phyloP scores from a whole-genome alignment of 1,139 yeast genomes.

The Blastobotrys illinoisensis region DNA sequence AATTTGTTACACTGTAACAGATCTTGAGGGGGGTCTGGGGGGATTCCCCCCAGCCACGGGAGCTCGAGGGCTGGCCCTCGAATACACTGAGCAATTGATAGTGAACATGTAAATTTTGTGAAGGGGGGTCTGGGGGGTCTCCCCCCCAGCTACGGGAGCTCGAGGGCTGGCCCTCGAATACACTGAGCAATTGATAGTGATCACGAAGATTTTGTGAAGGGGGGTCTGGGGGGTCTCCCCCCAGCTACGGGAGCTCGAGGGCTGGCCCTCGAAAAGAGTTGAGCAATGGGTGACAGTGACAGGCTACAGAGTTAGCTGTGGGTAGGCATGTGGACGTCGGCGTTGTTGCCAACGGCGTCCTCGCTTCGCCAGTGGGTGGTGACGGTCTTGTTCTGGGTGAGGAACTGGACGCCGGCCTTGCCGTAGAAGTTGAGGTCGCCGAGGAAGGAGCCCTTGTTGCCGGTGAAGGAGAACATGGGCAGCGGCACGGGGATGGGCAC shows the following conservation, averaged over 20 bases:
- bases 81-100: too few species aligned
- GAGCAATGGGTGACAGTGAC: too few species aligned
- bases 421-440: conserved; percentile 81
- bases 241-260: background rate
- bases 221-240: too few species aligned
- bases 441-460: conserved; percentile 69
- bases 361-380: conserved; percentile 64
- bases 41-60: too few species aligned
- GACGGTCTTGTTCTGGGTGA: conserved; percentile 73
- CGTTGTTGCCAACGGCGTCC: conserved; percentile 50
- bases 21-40: too few species aligned
- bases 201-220: too few species aligned
- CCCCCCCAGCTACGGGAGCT: background rate
- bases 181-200: too few species aligned
- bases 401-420: conserved; percentile 63
- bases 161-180: background rate
- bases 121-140: background rate
- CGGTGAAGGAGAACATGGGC: conserved; percentile 80
- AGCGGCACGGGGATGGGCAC: conserved; percentile 83
- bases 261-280: background rate
- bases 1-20: too few species aligned
- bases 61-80: too few species aligned
- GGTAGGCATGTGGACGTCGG: conserved; percentile 44
- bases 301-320: conserved; percentile 21
- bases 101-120: too few species aligned